These are phyloP conservation scores for Cystobasidiopsis lactophilus DNA, from an alignment of 768 basidiomycete species.

Conservation along the genomic window DNA sequence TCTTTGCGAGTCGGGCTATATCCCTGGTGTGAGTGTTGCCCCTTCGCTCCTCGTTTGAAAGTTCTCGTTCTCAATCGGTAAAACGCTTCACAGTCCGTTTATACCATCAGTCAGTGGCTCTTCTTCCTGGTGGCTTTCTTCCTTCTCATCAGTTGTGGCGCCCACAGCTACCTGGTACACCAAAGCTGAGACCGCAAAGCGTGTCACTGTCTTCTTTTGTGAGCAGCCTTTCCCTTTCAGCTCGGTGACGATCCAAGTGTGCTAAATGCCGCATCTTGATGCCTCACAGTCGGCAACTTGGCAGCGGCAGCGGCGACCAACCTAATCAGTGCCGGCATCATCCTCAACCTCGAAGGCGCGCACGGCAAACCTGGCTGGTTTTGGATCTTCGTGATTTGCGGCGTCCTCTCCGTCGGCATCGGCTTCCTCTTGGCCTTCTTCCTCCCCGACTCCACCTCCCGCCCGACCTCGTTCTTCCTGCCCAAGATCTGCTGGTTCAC, in stretches of 20 bases:
- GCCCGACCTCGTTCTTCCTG: slow-evolving; percentile 16
- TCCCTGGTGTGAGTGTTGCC: slow-evolving; percentile 12
- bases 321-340: slow-evolving; percentile 20
- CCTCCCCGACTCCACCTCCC: slow-evolving; percentile 18
- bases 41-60: no score
- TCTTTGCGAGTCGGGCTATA: slow-evolving; percentile 20
- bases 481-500: slow-evolving; percentile 13
- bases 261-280: no score
- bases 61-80: no score
- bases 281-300: no score
- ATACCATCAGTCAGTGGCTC: no score
- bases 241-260: no score
- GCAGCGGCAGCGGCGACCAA: slow-evolving; percentile 16
- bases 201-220: slow-evolving; percentile 21
- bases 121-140: no score
- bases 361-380: slow-evolving; percentile 7
- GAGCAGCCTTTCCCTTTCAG: slow-evolving; percentile 10
- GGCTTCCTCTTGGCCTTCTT: slow-evolving; percentile 16
- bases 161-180: slow-evolving; percentile 21
- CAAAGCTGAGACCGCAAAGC: slow-evolving; percentile 17
- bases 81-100: no score
- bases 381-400: slow-evolving; percentile 13
- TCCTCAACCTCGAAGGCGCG: slow-evolving; percentile 13
- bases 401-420: slow-evolving; percentile 18
- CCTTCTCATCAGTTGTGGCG: no score